Evolutionary conservation across 1,139 yeast species (phyloP).

Genomic region (Magnusiomyces starmeri): DNA sequence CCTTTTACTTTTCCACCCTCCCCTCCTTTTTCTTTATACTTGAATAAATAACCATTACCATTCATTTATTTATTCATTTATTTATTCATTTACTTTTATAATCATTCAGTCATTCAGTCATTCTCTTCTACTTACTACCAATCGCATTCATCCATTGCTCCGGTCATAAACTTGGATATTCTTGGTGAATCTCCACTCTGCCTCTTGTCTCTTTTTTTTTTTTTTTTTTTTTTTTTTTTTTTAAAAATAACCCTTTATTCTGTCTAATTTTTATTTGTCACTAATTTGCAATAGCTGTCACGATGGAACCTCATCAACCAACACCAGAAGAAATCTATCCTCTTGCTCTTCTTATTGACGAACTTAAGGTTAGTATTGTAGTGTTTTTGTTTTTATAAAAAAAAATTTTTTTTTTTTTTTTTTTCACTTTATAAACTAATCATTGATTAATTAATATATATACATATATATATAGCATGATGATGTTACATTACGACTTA

Average conservation of each 20-base stretch:
- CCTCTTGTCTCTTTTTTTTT: no score
- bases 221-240: no score
- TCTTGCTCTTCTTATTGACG: slow-evolving; percentile 93
- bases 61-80: neutral
- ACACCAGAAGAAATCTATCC: slow-evolving; percentile 69
- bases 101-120: slow-evolving; percentile 3
- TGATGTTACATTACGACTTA: slow-evolving; percentile 86
- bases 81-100: no score
- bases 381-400: neutral
- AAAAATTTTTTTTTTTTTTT: neutral
- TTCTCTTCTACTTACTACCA: neutral
- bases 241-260: no score
- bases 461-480: slow-evolving; percentile 47
- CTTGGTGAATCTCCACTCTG: no score
- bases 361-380: slow-evolving; percentile 46
- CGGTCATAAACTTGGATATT: no score
- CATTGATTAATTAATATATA: neutral
- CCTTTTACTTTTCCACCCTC: slow-evolving; percentile 8
- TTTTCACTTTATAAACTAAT: neutral
- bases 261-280: no score
- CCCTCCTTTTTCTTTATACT: no score
- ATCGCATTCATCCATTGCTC: neutral
- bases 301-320: slow-evolving; percentile 16
- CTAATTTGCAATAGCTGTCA: no score
- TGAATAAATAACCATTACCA: no score